Evolutionary conservation across 805 yeast genomes (phyloP).

Genomic region (Spathaspora gorwiae): DNA sequence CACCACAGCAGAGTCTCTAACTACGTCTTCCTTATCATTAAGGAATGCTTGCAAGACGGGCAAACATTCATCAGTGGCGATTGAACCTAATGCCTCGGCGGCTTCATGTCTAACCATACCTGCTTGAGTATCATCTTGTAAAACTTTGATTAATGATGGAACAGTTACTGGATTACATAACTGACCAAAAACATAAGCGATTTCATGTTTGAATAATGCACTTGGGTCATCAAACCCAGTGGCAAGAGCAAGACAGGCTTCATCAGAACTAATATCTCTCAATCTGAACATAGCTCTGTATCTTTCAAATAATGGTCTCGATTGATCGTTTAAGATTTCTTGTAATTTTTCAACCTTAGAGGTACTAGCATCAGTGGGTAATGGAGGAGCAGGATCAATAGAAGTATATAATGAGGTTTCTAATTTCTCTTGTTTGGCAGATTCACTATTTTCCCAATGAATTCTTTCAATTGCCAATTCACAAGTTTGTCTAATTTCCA

Average conservation of each 20-base stretch:
- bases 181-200: constrained; percentile 98
- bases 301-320: constrained; percentile 80
- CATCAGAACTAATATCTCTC: constrained; percentile 90
- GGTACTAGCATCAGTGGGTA: constrained; percentile 48
- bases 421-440: constrained; percentile 60
- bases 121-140: constrained; percentile 75
- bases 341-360: constrained; percentile 65
- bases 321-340: constrained; percentile 67
- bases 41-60: constrained; percentile 80
- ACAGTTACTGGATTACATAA: constrained; percentile 89
- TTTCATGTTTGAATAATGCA: constrained; percentile 94
- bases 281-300: constrained; percentile 98
- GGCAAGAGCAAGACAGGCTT: constrained; percentile 89
- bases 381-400: constrained; percentile 98
- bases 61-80: constrained; percentile 92
- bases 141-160: constrained; percentile 78
- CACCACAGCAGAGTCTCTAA: constrained; percentile 93
- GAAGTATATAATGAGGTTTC: constrained; percentile 77
- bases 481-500: constrained; percentile 94
- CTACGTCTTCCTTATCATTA: constrained; percentile 81
- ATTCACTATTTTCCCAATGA: constrained; percentile 79
- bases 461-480: constrained; percentile 95
- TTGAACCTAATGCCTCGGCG: constrained; percentile 96
- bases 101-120: constrained; percentile 99
- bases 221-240: constrained; percentile 85